A percentile compares a stretch with the other conserved stretches of the same genome.
These are phyloP conservation scores for Colletotrichum melonis DNA, from an alignment of 2,329 filamentous ascomycete genomes.

Conservation along the genomic window DNA sequence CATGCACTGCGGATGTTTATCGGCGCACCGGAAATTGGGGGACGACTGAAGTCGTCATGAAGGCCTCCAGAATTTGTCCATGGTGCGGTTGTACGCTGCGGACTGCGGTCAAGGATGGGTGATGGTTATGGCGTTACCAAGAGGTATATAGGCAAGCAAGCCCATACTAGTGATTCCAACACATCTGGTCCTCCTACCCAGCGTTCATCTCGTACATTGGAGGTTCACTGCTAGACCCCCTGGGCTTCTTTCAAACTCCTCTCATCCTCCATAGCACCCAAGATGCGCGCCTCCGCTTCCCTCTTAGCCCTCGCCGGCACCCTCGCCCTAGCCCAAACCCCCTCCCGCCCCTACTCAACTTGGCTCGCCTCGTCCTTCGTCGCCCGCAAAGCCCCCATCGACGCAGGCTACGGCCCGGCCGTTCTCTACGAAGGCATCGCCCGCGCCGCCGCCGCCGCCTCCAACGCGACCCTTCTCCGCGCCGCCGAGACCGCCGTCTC, in stretches of 20 bases:
- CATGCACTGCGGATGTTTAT: neutral
- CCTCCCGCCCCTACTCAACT: slow-evolving; percentile 11
- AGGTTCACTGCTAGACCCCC: no score
- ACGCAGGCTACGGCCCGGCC: slow-evolving; percentile 20
- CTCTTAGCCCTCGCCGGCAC: slow-evolving; percentile 9
- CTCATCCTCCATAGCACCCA: neutral
- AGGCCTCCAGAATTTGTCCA: neutral
- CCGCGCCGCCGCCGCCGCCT: slow-evolving; percentile 11
- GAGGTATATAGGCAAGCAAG: neutral
- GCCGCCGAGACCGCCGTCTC: slow-evolving; percentile 24
- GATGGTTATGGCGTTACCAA: no score
- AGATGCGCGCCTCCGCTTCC: neutral
- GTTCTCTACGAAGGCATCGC: slow-evolving; percentile 30
- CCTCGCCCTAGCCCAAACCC: neutral
- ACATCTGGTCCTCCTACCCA: no score
- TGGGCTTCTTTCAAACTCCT: neutral
- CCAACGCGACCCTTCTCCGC: slow-evolving; percentile 1
- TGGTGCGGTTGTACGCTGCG: neutral
- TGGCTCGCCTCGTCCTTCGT: slow-evolving; percentile 31
- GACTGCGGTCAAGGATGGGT: neutral
- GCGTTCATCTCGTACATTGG: neutral
- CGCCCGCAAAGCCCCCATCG: slow-evolving; percentile 8
- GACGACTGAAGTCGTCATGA: neutral
- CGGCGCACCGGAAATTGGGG: neutral
- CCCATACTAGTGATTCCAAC: neutral